These are phyloP conservation scores for Orbilia quercus DNA, from an alignment of 2,329 filamentous ascomycete genomes.

Conservation along the genomic window DNA sequence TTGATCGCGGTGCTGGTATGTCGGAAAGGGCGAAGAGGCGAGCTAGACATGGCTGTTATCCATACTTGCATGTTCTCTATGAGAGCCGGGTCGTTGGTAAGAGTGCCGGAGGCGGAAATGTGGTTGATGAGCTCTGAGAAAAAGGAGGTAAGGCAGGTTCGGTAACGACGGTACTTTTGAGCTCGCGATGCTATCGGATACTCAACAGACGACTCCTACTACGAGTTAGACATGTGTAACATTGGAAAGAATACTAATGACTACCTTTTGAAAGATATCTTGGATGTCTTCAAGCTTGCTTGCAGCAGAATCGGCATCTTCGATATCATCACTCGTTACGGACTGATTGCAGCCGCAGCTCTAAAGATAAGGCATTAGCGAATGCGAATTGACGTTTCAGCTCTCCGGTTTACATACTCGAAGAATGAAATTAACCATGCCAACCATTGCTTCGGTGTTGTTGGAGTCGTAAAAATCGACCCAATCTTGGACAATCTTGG, in stretches of 20 bases:
- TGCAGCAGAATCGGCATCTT: slow-evolving; percentile 86
- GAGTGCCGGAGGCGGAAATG: slow-evolving; percentile 80
- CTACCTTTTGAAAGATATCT: slow-evolving; percentile 82
- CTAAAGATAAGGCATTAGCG: slow-evolving; percentile 43
- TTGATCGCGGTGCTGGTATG: slow-evolving; percentile 91
- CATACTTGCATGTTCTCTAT: slow-evolving; percentile 91
- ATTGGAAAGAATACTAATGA: slow-evolving; percentile 58
- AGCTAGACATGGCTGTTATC: slow-evolving; percentile 91
- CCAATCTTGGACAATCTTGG: slow-evolving; percentile 52
- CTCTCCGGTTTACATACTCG: slow-evolving; percentile 62
- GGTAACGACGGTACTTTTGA: slow-evolving; percentile 81
- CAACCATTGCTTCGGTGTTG: slow-evolving; percentile 69
- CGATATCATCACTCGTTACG: slow-evolving; percentile 83
- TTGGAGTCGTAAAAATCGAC: slow-evolving; percentile 67
- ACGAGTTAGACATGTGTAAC: slow-evolving; percentile 14
- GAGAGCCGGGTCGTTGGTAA: slow-evolving; percentile 80
- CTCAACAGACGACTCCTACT: slow-evolving; percentile 79
- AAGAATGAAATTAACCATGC: slow-evolving; percentile 75
- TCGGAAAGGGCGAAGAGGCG: slow-evolving; percentile 85
- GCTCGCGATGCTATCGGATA: slow-evolving; percentile 89
- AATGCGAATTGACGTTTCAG: not conserved
- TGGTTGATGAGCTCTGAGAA: slow-evolving; percentile 80
- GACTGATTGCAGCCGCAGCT: slow-evolving; percentile 83
- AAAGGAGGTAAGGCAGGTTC: slow-evolving; percentile 80
- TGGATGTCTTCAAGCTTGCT: slow-evolving; percentile 85